Percentiles rank a stretch among this genome's conserved stretches.
Evolutionary conservation across 1,139 yeast genomes (phyloP).

Genomic region (Saccharomycopsis phalli): DNA sequence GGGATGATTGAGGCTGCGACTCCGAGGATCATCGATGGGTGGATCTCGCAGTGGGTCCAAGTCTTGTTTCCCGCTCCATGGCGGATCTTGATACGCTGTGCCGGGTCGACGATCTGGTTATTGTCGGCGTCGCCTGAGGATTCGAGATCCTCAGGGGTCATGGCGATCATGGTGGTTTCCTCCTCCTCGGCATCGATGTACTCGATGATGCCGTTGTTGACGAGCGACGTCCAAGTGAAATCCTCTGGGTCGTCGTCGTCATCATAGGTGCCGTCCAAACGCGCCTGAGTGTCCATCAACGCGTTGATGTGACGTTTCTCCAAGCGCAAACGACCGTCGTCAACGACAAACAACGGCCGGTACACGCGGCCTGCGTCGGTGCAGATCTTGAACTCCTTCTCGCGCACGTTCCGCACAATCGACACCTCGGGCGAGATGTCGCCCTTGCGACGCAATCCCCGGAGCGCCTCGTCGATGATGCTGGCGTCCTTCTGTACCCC

Average conservation of each 20-base stretch:
- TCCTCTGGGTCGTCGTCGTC: constrained; percentile 44
- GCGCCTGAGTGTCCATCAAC: constrained; percentile 55
- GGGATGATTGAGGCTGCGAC: constrained; percentile 98
- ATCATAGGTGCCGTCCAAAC: constrained; percentile 27
- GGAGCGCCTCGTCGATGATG: constrained; percentile 80
- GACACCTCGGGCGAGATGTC: constrained; percentile 96
- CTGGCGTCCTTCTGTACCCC: constrained; percentile 98
- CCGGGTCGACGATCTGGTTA: constrained; percentile 57
- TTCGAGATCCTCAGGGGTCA: constrained; percentile 95
- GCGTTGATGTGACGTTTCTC: constrained; percentile 76
- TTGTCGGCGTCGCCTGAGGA: constrained; percentile 46
- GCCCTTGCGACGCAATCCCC: constrained; percentile 88
- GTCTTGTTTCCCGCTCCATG: constrained; percentile 64
- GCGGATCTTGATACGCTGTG: constrained; percentile 76
- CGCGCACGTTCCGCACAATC: constrained; percentile 92
- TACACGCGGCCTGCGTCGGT: constrained; percentile 99
- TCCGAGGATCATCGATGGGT: constrained; percentile 97
- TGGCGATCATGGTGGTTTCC: constrained; percentile 95
- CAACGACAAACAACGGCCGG: constrained; percentile 88
- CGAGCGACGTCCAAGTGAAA: constrained; percentile 79
- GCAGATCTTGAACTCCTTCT: constrained; percentile 87
- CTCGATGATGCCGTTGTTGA: constrained; percentile 82
- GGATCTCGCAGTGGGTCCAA: constrained; percentile 97
- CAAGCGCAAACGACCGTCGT: constrained; percentile 74
- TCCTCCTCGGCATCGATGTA: constrained; percentile 97